phyloP scores from a whole-genome alignment of 371 early-diverging fungal species.

The Choanephora cucurbitarum region DNA sequence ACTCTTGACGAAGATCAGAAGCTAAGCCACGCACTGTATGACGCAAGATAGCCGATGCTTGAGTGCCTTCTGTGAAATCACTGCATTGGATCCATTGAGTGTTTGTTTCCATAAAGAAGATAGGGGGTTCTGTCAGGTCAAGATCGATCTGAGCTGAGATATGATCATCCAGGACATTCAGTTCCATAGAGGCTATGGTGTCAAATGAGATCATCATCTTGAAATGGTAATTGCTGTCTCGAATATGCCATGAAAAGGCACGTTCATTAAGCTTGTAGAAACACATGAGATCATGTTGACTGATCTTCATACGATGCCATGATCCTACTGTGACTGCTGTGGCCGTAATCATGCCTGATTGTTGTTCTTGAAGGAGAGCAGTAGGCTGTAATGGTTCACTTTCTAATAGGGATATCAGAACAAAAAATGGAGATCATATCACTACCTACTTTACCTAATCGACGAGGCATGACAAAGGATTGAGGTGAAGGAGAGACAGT shows the following conservation, averaged over 20 bases:
- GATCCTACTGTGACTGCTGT: slow-evolving; percentile 70
- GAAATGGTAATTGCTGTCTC: slow-evolving; percentile 69
- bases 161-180: slow-evolving; percentile 38
- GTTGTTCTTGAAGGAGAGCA: slow-evolving; percentile 1
- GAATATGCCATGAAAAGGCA: slow-evolving; percentile 73
- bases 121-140: slow-evolving; percentile 60
- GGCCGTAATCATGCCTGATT: slow-evolving; percentile 33
- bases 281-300: slow-evolving; percentile 60
- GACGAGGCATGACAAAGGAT: slow-evolving; percentile 11
- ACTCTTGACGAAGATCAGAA: slow-evolving; percentile 52
- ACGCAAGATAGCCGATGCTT: slow-evolving; percentile 63
- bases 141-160: slow-evolving; percentile 59
- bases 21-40: slow-evolving; percentile 69
- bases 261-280: slow-evolving; percentile 54
- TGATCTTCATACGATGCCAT: slow-evolving; percentile 77
- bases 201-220: slow-evolving; percentile 65
- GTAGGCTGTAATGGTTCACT: slow-evolving; percentile 18
- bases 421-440: too few species aligned
- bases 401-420: too few species aligned
- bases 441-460: slow-evolving; percentile 17
- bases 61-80: slow-evolving; percentile 79
- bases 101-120: slow-evolving; percentile 63
- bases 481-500: slow-evolving; percentile 27
- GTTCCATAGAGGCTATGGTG: slow-evolving; percentile 30
- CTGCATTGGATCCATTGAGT: slow-evolving; percentile 67